Percentiles rank a stretch among this genome's conserved stretches.
Evolutionary conservation across 2,329 filamentous ascomycete species (phyloP).

Genomic region (Aspergillus clavatus): DNA sequence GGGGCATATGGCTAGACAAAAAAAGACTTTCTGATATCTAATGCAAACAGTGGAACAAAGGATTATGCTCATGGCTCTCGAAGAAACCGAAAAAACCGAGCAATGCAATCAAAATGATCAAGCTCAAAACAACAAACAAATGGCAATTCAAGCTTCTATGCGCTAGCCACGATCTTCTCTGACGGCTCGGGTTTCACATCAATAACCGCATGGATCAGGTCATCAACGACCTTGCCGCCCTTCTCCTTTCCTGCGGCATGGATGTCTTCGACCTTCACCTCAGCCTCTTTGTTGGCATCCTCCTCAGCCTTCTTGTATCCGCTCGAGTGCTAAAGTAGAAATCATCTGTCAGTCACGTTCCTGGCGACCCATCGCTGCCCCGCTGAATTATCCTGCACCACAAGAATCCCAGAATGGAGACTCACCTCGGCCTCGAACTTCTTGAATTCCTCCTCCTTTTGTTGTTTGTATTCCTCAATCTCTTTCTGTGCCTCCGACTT

Average conservation of each 20-base stretch:
- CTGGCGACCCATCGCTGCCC: not conserved
- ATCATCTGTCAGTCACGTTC: not conserved
- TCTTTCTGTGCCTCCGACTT: conserved; percentile 96
- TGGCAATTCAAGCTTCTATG: conserved; percentile 19
- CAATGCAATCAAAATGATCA: conserved; percentile 3
- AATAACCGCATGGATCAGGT: conserved; percentile 79
- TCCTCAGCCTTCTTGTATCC: conserved; percentile 81
- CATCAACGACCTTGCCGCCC: conserved; percentile 72
- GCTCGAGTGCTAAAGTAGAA: conserved; percentile 67
- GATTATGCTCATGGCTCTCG: conserved; percentile 13
- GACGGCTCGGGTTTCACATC: conserved; percentile 71
- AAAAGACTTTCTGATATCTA: conserved; percentile 2
- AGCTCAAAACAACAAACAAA: not conserved
- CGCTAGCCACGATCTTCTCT: conserved; percentile 39
- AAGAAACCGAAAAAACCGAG: conserved; percentile 8
- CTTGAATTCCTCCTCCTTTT: conserved; percentile 93
- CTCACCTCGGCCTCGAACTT: conserved; percentile 77
- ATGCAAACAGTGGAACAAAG: conserved; percentile 7
- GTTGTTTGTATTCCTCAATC: conserved; percentile 83
- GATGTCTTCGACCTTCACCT: conserved; percentile 77
- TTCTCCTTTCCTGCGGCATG: conserved; percentile 72
- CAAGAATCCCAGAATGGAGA: not conserved
- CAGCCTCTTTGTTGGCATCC: conserved; percentile 74
- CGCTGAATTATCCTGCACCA: not conserved
- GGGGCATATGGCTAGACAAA: not conserved